These are phyloP conservation scores for Kwoniella bestiolae DNA, from an alignment of 768 basidiomycete species.

Conservation along the genomic window DNA sequence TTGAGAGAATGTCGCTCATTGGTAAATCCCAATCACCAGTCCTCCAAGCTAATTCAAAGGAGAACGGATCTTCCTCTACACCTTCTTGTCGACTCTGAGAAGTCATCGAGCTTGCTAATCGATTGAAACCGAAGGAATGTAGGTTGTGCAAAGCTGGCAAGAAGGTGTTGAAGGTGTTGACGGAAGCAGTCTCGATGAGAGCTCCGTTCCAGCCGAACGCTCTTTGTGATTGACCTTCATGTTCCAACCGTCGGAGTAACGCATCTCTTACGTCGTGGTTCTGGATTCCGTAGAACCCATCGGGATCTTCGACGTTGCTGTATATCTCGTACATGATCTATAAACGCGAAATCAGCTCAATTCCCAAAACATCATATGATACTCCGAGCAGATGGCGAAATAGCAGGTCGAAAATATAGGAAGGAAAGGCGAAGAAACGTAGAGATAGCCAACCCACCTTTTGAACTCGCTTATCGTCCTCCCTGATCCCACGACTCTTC, in stretches of 20 bases:
- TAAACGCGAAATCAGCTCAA: not conserved
- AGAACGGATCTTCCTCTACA: conserved; percentile 27
- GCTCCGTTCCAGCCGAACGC: conserved; percentile 91
- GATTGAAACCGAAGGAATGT: conserved; percentile 86
- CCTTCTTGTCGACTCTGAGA: not conserved
- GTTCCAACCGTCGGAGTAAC: conserved; percentile 82
- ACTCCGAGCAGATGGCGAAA: not conserved
- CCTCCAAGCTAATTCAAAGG: conserved; percentile 83
- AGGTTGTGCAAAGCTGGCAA: conserved; percentile 77
- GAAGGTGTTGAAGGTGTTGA: conserved; percentile 57
- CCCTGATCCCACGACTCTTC: conserved; percentile 36
- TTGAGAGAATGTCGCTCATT: conserved; percentile 58
- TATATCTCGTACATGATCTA: conserved; percentile 88
- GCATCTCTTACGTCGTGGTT: conserved; percentile 76
- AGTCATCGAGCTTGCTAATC: conserved; percentile 64
- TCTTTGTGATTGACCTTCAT: conserved; percentile 90
- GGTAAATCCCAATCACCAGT: conserved; percentile 96
- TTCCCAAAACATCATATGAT: not conserved
- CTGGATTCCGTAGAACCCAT: conserved; percentile 94
- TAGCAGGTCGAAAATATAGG: no score
- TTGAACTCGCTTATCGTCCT: conserved; percentile 29
- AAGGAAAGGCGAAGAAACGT: not conserved
- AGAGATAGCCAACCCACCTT: conserved; percentile 28
- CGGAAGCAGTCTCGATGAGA: conserved; percentile 63
- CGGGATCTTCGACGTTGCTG: conserved; percentile 92